Percentiles rank a stretch among this genome's conserved stretches.
These are phyloP conservation scores for Auricularia heimuer DNA, from an alignment of 768 basidiomycete species.

Conservation along the genomic window DNA sequence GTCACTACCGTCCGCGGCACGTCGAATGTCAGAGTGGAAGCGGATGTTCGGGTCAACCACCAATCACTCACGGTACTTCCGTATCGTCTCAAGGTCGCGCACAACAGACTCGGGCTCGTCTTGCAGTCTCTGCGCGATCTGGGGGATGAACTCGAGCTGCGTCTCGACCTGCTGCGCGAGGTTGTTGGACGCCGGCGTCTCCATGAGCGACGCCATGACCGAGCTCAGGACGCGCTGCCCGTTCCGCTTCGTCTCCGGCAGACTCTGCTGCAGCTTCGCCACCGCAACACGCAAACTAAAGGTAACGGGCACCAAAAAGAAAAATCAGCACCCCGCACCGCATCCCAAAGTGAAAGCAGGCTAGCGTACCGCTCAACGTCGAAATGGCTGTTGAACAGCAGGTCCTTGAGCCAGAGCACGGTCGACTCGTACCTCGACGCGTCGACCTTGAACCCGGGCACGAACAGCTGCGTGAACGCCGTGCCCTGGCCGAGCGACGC, in stretches of 20 bases:
- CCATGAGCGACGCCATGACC: constrained; percentile 56
- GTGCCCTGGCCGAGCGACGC: constrained; percentile 52
- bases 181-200: constrained; percentile 58
- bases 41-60: no score
- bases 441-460: constrained; percentile 79
- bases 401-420: constrained; percentile 76
- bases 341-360: no score
- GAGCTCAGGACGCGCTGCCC: constrained; percentile 72
- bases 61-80: constrained; percentile 46
- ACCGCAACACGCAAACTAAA: constrained; percentile 69
- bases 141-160: constrained; percentile 73
- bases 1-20: constrained; percentile 45
- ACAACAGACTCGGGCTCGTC: constrained; percentile 64
- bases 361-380: constrained; percentile 59
- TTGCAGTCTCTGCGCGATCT: constrained; percentile 59
- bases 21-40: not conserved
- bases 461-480: constrained; percentile 64
- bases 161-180: constrained; percentile 58
- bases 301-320: no score
- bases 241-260: constrained; percentile 87
- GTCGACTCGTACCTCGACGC: constrained; percentile 67
- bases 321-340: no score
- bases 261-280: constrained; percentile 80
- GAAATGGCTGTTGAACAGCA: constrained; percentile 67
- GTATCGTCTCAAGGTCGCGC: constrained; percentile 63